Evolutionary conservation across 345 rosid species (phyloP), one percentile per base, ranked within the genome.

Genomic region (Raphanus sativus): DNA sequence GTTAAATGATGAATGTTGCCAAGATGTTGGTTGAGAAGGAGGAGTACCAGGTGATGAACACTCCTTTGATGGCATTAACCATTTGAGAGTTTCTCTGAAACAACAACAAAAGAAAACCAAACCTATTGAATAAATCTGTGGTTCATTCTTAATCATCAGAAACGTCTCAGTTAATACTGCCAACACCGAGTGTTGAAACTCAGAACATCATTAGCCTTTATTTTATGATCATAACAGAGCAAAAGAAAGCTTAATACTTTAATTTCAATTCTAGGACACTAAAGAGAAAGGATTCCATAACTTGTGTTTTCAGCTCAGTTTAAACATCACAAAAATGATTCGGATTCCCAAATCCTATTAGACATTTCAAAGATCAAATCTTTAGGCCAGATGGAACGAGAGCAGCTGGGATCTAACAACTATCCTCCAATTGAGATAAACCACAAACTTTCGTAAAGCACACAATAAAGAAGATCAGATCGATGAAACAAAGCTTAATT

Each of bases 31-130:
- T 32, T 32, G 30, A 6, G 65, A 26, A 33, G 32, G 60, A 6
- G 2, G 45, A 26, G 65, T 59, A 92, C 97, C 91, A 92, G 71
- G 96, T 84, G 58, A 92, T 79, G 79, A 92, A 88, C 65, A 92
- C 83, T 72, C 97, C 96, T 84, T 90, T 92, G 62, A 89, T 92
- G 8, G 97, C 97, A 55, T 89, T 92, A 40, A 90, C 96, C 97
- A 92, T 92, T 48, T 48, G 56, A 26, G 56, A 28, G 30, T 65
- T 70, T 74, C 21, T 54, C 66, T 29, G 59, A 16, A 70, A 56
- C 0, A 6, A 9, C 2, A 70, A 56, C 0, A 4, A 10, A 10
- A 38, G 17, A 55, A 38, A 54, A 28, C 3, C 34, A 50, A 48
- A 48, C 3, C 10, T 16, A 24, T 1, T 0, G 17, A 58, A 33